These are phyloP conservation scores for Rostrohypoxylon terebratum DNA, from an alignment of 495 filamentous ascomycete genomes.

Conservation along the genomic window DNA sequence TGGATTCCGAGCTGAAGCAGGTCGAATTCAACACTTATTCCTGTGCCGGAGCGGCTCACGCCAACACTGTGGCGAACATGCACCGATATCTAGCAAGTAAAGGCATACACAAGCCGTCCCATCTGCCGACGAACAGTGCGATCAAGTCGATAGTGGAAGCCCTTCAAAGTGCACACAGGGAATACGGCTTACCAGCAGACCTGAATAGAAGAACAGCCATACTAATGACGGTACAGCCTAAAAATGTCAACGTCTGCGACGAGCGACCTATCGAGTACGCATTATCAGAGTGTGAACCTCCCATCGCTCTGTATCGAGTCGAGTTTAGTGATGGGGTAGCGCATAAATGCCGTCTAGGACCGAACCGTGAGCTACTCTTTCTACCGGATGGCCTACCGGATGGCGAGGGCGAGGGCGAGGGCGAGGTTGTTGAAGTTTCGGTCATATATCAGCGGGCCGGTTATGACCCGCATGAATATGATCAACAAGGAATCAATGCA, in stretches of 20 bases:
- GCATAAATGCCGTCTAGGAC: conserved; percentile 66
- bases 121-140: conserved; percentile 69
- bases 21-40: conserved; percentile 89
- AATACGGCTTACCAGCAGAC: conserved; percentile 66
- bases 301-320: conserved; percentile 36
- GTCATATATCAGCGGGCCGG: conserved; percentile 79
- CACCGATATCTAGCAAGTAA: conserved; percentile 57
- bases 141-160: conserved; percentile 68
- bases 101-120: conserved; percentile 46
- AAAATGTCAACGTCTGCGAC: conserved; percentile 80
- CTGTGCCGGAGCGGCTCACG: conserved; percentile 80
- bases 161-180: conserved; percentile 70
- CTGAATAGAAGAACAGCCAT: conserved; percentile 50
- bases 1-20: conserved; percentile 68
- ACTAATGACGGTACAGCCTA: conserved; percentile 75
- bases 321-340: conserved; percentile 64
- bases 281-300: conserved; percentile 28
- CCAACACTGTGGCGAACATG: conserved; percentile 70
- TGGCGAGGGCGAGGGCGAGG: conserved; percentile 56
- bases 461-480: conserved; percentile 76
- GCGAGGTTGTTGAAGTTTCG: conserved; percentile 68
- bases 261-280: conserved; percentile 68
- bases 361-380: conserved; percentile 70
- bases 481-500: conserved; percentile 54
- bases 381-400: conserved; percentile 69